Evolutionary conservation across 257 asterid genomes (phyloP), one percentile per base, ranked within the genome.

Genomic region (Primulina eburnea): DNA sequence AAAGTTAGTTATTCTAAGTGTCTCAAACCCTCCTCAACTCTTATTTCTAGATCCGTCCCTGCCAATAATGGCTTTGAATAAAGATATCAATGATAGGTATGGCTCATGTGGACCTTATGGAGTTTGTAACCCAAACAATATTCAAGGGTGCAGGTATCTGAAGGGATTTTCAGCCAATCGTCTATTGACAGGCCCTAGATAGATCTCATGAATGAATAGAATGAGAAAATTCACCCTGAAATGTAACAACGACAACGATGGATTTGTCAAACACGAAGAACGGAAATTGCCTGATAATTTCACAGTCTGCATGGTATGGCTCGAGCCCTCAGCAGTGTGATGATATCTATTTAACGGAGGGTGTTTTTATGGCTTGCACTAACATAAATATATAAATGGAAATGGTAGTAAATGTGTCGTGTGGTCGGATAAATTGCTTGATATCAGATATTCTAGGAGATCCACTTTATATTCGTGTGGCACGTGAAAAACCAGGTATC

Each of bases 71-170:
- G 68, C 71, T 17, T 33, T 82, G 67, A 82, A 77, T 28, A 70
- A 43, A 70, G 85, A 75, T 33, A 43, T 32, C 8, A 82, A 89
- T 26, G 85, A 84, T 29, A 24, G 24, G 6, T 84, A 80, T 66
- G 77, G 63, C 16, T 62, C 76, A 11, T 84, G 89, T 73, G 82
- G 86, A 14, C 80, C 83, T 18, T 77, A 73, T 17, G 79, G 80
- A 43, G 12, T 77, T 43, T 84, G 87, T 47, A 4, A 47, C 18
- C 29, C 69, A 1, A 56, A 74, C 1, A 75, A 71, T 14, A 5
- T 5, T 30, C 77, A 43, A 38, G 20, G 62, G 7, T 84, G 89
- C 56, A 6, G 43, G 26, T 84, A 87, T 67, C 80, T 74, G 0
- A 28, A 73, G 64, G 87, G 85, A 18, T 84, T 84, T 65, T 8